These are phyloP conservation scores for Calonectria pseudoreteaudii DNA, from an alignment of 2,329 filamentous ascomycete species.

Conservation along the genomic window DNA sequence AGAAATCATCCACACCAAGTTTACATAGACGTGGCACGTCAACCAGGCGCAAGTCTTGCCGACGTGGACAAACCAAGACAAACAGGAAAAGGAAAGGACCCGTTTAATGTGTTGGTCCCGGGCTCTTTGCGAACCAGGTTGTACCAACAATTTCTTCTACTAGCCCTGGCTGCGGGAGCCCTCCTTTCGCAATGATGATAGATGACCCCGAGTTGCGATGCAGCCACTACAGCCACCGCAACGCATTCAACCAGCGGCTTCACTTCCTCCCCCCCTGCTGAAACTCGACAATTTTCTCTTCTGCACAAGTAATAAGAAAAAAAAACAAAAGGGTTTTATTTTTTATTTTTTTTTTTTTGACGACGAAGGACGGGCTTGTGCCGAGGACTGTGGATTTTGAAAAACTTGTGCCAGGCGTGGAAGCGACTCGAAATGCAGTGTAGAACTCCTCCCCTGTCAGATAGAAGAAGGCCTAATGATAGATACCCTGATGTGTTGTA, in stretches of 20 bases:
- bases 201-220: slow-evolving; percentile 20
- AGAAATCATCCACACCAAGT: slow-evolving; percentile 98
- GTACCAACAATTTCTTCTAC: slow-evolving; percentile 22
- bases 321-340: slow-evolving; percentile 10
- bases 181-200: slow-evolving; percentile 26
- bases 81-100: slow-evolving; percentile 22
- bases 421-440: slow-evolving; percentile 18
- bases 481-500: slow-evolving; percentile 30
- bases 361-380: slow-evolving; percentile 16
- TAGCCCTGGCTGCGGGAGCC: slow-evolving; percentile 21
- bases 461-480: slow-evolving; percentile 28
- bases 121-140: slow-evolving; percentile 26
- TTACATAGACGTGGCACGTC: slow-evolving; percentile 70
- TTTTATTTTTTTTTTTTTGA: slow-evolving; percentile 1
- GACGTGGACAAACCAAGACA: slow-evolving; percentile 27
- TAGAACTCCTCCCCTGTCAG: slow-evolving; percentile 25
- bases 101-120: slow-evolving; percentile 10
- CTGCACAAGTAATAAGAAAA: slow-evolving; percentile 18
- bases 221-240: slow-evolving; percentile 3
- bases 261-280: background rate
- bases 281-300: slow-evolving; percentile 9
- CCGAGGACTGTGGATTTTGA: slow-evolving; percentile 15
- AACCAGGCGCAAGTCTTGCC: slow-evolving; percentile 20
- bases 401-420: slow-evolving; percentile 21
- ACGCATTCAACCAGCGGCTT: slow-evolving; percentile 6